Evolutionary conservation across 2,329 filamentous ascomycete species (phyloP).

Genomic region (Thelonectria discophora): DNA sequence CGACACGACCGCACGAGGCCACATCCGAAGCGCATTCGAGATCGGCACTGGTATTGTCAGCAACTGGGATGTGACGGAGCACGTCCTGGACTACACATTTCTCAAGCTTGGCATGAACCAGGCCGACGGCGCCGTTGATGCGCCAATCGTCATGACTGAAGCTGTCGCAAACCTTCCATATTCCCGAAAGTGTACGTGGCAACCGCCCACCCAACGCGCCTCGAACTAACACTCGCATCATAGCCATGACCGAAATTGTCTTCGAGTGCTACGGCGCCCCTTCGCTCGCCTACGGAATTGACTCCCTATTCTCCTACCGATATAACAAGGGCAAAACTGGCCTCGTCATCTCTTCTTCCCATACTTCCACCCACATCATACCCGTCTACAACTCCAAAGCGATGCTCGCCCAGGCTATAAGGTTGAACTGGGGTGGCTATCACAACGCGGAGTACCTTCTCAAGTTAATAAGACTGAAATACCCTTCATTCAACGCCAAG

Average conservation of each 20-base stretch:
- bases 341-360: constrained; percentile 88
- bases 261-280: constrained; percentile 96
- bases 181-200: constrained; percentile 78
- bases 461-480: constrained; percentile 90
- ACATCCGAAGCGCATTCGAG: constrained; percentile 92
- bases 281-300: constrained; percentile 91
- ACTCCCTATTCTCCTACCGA: constrained; percentile 94
- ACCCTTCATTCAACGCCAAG: constrained; percentile 87
- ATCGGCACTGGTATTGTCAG: constrained; percentile 88
- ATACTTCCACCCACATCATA: constrained; percentile 94
- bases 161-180: constrained; percentile 91
- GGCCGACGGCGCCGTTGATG: constrained; percentile 76
- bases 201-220: not conserved
- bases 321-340: constrained; percentile 91
- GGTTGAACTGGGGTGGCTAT: constrained; percentile 93
- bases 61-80: constrained; percentile 98
- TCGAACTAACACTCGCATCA: constrained; percentile 32
- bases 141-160: constrained; percentile 95
- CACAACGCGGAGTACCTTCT: constrained; percentile 91
- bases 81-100: constrained; percentile 92
- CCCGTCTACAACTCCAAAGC: constrained; percentile 89
- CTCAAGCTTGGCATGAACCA: constrained; percentile 90
- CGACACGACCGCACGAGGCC: constrained; percentile 90
- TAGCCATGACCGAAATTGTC: constrained; percentile 95
- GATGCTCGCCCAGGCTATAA: constrained; percentile 82